Evolutionary conservation across 2,329 filamentous ascomycete species (phyloP).

Genomic region (Exophiala phaeomuriformis): DNA sequence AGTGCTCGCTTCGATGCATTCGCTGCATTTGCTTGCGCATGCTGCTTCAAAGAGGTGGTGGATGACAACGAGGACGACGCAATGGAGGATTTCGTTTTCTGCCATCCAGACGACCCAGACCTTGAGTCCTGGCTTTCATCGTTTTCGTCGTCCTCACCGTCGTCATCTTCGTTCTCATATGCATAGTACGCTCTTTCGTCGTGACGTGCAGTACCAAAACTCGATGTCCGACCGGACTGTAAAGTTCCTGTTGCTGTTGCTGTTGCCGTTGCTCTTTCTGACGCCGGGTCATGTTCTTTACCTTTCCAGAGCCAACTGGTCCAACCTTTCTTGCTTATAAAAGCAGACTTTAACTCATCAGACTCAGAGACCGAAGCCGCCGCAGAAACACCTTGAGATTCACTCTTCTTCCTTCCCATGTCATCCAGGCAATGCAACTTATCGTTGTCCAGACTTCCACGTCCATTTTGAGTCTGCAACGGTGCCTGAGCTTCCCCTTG

Average conservation of each 20-base stretch:
- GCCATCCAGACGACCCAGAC: conserved; percentile 1
- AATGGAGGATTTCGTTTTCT: conserved; percentile 13
- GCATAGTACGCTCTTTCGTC: too few relatives aligned
- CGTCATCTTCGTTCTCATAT: not conserved
- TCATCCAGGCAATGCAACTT: too few relatives aligned
- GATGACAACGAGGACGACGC: conserved; percentile 1
- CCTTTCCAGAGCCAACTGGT: conserved; percentile 13
- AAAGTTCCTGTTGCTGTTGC: not conserved
- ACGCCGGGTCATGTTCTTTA: not conserved
- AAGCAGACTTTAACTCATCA: too few relatives aligned
- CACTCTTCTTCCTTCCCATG: not conserved
- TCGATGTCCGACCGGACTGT: too few relatives aligned
- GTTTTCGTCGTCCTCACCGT: not conserved
- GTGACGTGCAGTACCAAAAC: too few relatives aligned
- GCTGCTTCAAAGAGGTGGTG: too few relatives aligned
- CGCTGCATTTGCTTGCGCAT: too few relatives aligned
- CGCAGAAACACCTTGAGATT: not conserved
- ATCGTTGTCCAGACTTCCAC: not conserved
- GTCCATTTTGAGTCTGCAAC: not conserved
- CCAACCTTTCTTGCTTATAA: conserved; percentile 5
- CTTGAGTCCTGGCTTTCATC: not conserved
- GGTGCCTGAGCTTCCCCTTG: not conserved
- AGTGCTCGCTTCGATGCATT: too few relatives aligned
- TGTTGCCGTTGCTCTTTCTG: not conserved
- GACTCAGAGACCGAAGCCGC: too few relatives aligned